A percentile compares a stretch with the other conserved stretches of the same genome.
phyloP scores from a whole-genome alignment of 176 grass and related monocot genomes.

The Echinochloa phyllopogon region DNA sequence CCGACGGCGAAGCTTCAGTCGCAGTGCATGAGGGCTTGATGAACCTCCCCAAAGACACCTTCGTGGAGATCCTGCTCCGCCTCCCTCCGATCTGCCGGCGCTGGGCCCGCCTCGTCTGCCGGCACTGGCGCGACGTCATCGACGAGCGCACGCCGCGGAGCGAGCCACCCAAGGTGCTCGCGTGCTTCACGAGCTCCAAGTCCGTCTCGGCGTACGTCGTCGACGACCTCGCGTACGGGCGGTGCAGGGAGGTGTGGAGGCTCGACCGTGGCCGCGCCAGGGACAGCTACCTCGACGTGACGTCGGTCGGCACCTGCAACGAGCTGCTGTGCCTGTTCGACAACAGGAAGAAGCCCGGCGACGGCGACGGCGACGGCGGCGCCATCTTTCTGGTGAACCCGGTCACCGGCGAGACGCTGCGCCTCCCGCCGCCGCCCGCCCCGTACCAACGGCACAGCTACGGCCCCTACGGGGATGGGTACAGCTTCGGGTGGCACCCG shows the following conservation, averaged over 20 bases:
- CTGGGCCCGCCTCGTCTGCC: not conserved
- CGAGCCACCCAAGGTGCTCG: not conserved
- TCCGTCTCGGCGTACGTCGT: not conserved
- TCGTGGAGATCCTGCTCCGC: not conserved
- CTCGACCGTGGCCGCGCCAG: not conserved
- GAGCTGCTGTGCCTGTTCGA: slow-evolving; percentile 26
- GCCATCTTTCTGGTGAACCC: not conserved
- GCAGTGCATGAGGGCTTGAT: not conserved
- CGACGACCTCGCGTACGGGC: not conserved
- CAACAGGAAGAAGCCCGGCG: not conserved
- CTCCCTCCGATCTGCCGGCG: not conserved
- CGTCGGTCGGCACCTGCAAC: slow-evolving; percentile 23
- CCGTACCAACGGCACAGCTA: not conserved
- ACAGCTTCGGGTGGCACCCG: slow-evolving; percentile 14
- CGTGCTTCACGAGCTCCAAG: not conserved
- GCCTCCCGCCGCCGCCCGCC: not conserved
- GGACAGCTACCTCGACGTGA: not conserved
- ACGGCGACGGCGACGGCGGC: no score
- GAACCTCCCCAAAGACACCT: not conserved
- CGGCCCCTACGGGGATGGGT: not conserved
- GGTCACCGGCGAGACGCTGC: not conserved
- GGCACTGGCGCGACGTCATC: slow-evolving; percentile 1
- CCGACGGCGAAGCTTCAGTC: not conserved
- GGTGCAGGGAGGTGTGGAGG: not conserved
- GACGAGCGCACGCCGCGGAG: not conserved